Base-by-base conservation (phyloP, 305 asterid species). In the Fraxinus albicans region DNA sequence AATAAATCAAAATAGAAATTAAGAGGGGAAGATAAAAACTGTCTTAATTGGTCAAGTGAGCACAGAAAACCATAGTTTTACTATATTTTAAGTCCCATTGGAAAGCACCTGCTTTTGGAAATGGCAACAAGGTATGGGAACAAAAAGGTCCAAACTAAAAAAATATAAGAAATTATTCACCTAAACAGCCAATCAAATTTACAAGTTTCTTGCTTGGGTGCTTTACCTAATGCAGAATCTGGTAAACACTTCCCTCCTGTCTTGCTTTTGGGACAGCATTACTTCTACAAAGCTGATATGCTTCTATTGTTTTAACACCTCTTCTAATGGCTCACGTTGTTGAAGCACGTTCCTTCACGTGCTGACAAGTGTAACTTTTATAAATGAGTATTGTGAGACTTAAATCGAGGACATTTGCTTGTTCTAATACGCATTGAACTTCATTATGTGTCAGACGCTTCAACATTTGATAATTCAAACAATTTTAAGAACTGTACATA, bases 61-160 rank as follows among this genome's bases (percentile, higher is more conserved):
- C 75, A 69, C 75, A 19, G 67, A 58, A 53, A 58, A 58, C 0
- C 67, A 19, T 34, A 33, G 47, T 72, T 34, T 72, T 72, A 72
- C 44, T 33, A 72, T 72, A 33, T 31, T 33, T 33, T 33, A 33
- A 72, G 77, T 72, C 25, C 15, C 25, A 8, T 33, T 72, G 44
- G 33, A 72, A 72, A 33, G 77, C 13, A 72, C 77, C 47, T 33
- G 47, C 77, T 72, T 72, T 34, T 34, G 77, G 77, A 72, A 72
- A 72, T 72, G 77, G 47, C 47, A 72, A 72, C 77, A 34, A 33
- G 13, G 77, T 33, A 34, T 72, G 77, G 77, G 77, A 17, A 72
- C 13, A 33, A 31, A 72, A 69, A 72, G 77, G 25, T 40, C 44
- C 47, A 33, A 72, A 33, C 77, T 72, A 2, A 34, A 72, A 33